Percentiles rank a stretch among this genome's conserved stretches.
These are phyloP conservation scores for Calocybe indica DNA, from an alignment of 768 basidiomycete species.

Conservation along the genomic window DNA sequence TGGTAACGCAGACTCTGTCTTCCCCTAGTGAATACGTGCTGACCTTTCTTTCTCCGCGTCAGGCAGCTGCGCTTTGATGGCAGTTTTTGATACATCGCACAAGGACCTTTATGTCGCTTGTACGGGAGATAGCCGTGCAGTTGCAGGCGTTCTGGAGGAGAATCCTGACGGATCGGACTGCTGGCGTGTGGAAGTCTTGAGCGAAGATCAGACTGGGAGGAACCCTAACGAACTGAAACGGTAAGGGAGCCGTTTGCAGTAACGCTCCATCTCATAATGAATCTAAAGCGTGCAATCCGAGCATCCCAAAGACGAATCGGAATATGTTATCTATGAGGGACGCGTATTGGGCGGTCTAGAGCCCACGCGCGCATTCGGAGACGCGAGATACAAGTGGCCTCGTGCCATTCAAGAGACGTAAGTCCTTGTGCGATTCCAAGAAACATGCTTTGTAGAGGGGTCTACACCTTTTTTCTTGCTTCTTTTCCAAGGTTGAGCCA, in stretches of 20 bases:
- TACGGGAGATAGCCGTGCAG: slow-evolving; percentile 92
- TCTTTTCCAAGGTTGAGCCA: slow-evolving; percentile 37
- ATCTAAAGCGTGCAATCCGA: slow-evolving; percentile 64
- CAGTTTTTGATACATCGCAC: slow-evolving; percentile 80
- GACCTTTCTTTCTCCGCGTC: slow-evolving; percentile 9
- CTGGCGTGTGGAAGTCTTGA: slow-evolving; percentile 93
- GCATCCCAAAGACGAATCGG: slow-evolving; percentile 73
- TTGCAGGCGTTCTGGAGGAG: slow-evolving; percentile 88
- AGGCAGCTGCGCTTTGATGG: slow-evolving; percentile 90
- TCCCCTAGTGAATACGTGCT: slow-evolving; percentile 2
- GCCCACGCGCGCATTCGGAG: slow-evolving; percentile 83
- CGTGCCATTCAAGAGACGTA: slow-evolving; percentile 67
- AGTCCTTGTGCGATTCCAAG: slow-evolving; percentile 13
- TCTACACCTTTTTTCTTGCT: background rate
- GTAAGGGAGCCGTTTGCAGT: slow-evolving; percentile 32
- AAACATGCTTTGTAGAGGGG: background rate
- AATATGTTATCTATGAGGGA: slow-evolving; percentile 69
- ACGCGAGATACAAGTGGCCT: slow-evolving; percentile 87
- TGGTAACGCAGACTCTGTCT: slow-evolving; percentile 30
- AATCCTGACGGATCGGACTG: slow-evolving; percentile 55
- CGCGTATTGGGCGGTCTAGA: slow-evolving; percentile 86
- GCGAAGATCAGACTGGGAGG: slow-evolving; percentile 93
- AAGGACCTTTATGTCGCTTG: slow-evolving; percentile 85
- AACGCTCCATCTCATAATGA: background rate
- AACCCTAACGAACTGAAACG: slow-evolving; percentile 80